phyloP scores from a whole-genome alignment of 2,329 filamentous ascomycete genomes.

The Aspergillus candidus region DNA sequence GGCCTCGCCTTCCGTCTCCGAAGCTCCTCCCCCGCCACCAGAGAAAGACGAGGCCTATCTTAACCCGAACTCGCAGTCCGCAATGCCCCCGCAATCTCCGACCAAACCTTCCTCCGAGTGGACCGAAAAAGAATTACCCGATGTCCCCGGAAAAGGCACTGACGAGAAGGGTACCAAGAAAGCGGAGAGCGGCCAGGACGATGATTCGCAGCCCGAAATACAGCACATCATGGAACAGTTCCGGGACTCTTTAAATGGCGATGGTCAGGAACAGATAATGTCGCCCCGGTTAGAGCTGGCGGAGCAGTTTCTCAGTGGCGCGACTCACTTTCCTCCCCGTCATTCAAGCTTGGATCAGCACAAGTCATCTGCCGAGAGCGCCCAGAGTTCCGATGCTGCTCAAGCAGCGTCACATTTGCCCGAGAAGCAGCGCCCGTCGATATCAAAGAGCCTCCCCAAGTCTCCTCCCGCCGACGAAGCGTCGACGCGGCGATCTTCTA shows the following conservation, averaged over 20 bases:
- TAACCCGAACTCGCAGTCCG: constrained; percentile 33
- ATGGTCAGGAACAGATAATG: constrained; percentile 79
- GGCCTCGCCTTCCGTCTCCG: constrained; percentile 10
- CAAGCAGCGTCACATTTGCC: constrained; percentile 10
- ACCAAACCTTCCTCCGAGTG: constrained; percentile 31
- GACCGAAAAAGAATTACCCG: constrained; percentile 37
- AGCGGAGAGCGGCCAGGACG: constrained; percentile 61
- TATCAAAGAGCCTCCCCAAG: constrained; percentile 22
- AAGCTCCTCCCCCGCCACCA: constrained; percentile 43
- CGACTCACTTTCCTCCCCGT: constrained; percentile 68
- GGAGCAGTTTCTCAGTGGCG: constrained; percentile 66
- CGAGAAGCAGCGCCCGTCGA: constrained; percentile 20
- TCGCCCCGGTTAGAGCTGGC: constrained; percentile 78
- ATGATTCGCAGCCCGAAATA: constrained; percentile 74
- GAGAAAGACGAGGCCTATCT: constrained; percentile 49
- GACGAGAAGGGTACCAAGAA: constrained; percentile 42
- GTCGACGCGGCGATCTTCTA: constrained; percentile 28
- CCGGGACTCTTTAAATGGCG: constrained; percentile 64
- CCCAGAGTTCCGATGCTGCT: constrained; percentile 17
- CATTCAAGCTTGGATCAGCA: constrained; percentile 79
- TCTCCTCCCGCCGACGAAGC: constrained; percentile 20
- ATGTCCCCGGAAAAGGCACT: constrained; percentile 25
- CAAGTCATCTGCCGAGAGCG: constrained; percentile 35
- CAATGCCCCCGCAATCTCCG: constrained; percentile 34
- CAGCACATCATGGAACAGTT: constrained; percentile 98